phyloP scores from a whole-genome alignment of 2,329 filamentous ascomycete species.

The Penicillium nordicum region DNA sequence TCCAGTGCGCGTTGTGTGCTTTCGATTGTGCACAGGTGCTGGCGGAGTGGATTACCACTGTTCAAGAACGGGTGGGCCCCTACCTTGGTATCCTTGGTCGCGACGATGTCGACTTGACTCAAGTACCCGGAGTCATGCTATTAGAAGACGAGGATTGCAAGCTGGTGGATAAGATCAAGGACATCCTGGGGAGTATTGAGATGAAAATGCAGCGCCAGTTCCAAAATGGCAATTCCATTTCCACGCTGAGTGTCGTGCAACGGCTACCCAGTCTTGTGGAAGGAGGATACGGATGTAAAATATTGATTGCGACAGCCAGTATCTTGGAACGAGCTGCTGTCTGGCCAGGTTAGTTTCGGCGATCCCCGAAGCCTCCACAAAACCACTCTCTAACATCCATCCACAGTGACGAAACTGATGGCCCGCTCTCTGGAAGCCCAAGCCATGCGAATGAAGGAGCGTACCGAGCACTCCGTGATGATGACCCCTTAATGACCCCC shows the following conservation, averaged over 20 bases:
- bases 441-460: slow-evolving; percentile 60
- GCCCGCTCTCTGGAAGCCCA: slow-evolving; percentile 63
- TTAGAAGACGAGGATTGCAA: slow-evolving; percentile 89
- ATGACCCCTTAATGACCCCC: slow-evolving; percentile 25
- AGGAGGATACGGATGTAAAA: slow-evolving; percentile 77
- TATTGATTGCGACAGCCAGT: slow-evolving; percentile 78
- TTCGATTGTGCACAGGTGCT: slow-evolving; percentile 94
- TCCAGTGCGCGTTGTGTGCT: slow-evolving; percentile 86
- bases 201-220: slow-evolving; percentile 68
- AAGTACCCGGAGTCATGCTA: slow-evolving; percentile 83
- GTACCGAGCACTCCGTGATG: slow-evolving; percentile 45
- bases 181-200: slow-evolving; percentile 73
- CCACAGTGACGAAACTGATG: slow-evolving; percentile 64
- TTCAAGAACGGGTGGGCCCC: slow-evolving; percentile 89
- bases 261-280: slow-evolving; percentile 58
- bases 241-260: slow-evolving; percentile 50
- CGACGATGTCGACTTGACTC: slow-evolving; percentile 71
- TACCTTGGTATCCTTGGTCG: slow-evolving; percentile 84
- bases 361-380: background rate
- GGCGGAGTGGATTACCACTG: slow-evolving; percentile 87
- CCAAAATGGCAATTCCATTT: slow-evolving; percentile 52
- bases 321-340: slow-evolving; percentile 85
- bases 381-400: slow-evolving; percentile 19
- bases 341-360: slow-evolving; percentile 72
- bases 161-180: slow-evolving; percentile 75